Conservation (phyloP, 192 early-diverging fungal genomes). For the Coemansia sp. region DNA sequence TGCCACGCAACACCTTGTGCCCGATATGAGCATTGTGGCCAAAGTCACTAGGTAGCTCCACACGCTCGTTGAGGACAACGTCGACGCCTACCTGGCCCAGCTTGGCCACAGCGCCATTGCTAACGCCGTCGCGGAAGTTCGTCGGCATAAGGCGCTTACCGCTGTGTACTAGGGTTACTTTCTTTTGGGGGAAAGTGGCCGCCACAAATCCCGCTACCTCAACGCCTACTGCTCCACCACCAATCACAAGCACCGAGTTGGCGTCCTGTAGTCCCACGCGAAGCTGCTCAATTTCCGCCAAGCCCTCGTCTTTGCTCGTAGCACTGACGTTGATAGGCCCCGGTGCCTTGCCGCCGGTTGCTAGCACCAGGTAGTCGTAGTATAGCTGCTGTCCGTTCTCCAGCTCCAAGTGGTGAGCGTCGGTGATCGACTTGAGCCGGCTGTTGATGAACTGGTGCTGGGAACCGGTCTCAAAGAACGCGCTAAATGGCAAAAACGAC, state of each 20-base stretch:
- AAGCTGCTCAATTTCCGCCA: constrained; percentile 38
- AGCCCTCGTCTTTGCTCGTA: constrained; percentile 43
- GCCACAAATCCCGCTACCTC: constrained; percentile 65
- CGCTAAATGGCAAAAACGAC: constrained; percentile 59
- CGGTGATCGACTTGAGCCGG: constrained; percentile 19
- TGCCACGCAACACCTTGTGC: constrained; percentile 45
- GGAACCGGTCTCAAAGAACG: constrained; percentile 43
- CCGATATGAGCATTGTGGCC: constrained; percentile 24
- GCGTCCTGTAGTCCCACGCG: constrained; percentile 50
- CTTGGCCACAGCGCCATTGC: constrained; percentile 40
- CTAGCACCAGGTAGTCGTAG: constrained; percentile 63
- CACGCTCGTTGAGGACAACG: constrained; percentile 61
- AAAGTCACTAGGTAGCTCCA: constrained; percentile 43
- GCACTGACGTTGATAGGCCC: constrained; percentile 44
- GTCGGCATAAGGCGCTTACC: constrained; percentile 53
- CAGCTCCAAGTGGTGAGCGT: constrained; percentile 49
- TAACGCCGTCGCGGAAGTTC: constrained; percentile 53
- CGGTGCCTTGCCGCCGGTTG: constrained; percentile 60
- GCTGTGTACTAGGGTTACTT: constrained; percentile 59
- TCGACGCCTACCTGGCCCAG: constrained; percentile 55
- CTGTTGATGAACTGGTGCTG: constrained; percentile 58
- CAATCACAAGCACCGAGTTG: constrained; percentile 59
- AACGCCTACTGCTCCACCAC: constrained; percentile 67
- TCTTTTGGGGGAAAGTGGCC: constrained; percentile 44
- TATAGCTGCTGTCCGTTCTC: constrained; percentile 39